Base-by-base conservation (phyloP, 176 grass and related monocot species). In the Alloteropsis semialata region DNA sequence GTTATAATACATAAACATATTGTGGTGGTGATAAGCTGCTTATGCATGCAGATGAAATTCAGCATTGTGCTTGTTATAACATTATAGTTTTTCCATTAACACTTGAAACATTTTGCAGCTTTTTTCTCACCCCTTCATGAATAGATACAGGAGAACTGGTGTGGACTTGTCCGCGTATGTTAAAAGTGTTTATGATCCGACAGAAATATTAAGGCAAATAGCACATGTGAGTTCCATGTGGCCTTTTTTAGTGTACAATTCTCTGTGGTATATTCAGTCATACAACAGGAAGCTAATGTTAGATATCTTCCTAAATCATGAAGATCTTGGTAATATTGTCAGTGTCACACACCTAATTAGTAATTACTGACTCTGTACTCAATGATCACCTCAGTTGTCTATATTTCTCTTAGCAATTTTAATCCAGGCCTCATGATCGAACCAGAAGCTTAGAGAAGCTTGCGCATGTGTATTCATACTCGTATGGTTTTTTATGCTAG, bases 71-170 rank as follows among this genome's bases (percentile, higher is more conserved):
- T 72, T 33, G 8, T 48, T 18, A 72, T 39, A 50, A 18, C 12
- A 8, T 28, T 29, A 50, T 61, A 72, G 64, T 81, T 43, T 57
- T 61, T 9, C 10, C 10, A 38, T 61, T 76, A 37, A 76, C 12
- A 67, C 83, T 51, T 17, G 78, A 48, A 48, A 77, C 16, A 51
- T 72, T 65, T 56, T 90, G 72, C 79, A 92, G 93, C 84, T 95
- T 76, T 59, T 95, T 60, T 86, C 74, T 38, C 93, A 95, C 63
- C 85, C 93, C 34, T 95, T 95, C 81, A 91, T 95, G 39, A 92
- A 72, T 55, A 90, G 89, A 77, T 95, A 95, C 72, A 82, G 84
- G 78, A 75, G 65, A 71, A 41, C 65, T 50, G 46, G 44, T 69
- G 89, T 88, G 54, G 84, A 95, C 84, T 86, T 95, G 74, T 27